These are phyloP conservation scores for Micractinium sp. DNA, from an alignment of 139 green algal genomes.

Conservation along the genomic window DNA sequence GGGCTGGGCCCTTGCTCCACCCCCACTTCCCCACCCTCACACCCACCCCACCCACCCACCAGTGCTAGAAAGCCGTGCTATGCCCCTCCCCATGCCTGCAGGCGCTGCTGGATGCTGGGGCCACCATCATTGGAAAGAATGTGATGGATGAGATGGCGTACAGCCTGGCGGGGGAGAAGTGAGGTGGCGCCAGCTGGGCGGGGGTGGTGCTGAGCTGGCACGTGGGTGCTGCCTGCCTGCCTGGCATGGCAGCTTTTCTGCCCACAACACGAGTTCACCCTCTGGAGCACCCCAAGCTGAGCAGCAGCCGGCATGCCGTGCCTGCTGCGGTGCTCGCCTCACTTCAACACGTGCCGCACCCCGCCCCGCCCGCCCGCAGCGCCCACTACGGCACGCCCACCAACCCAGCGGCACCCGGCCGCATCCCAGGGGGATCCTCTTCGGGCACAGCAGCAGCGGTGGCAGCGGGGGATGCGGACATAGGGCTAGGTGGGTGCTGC, in stretches of 20 bases:
- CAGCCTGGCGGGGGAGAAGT: constrained; percentile 68
- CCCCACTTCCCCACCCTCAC: too few relatives aligned
- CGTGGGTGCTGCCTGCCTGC: background rate
- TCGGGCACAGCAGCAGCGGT: constrained; percentile 89
- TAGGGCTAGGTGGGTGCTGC: constrained; percentile 69
- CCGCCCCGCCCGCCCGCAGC: constrained; percentile 56
- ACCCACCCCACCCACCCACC: too few relatives aligned
- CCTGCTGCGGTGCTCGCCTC: too few relatives aligned
- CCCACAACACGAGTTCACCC: too few relatives aligned
- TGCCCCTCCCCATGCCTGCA: constrained; percentile 16
- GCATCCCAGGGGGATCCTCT: constrained; percentile 90
- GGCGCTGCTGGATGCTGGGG: constrained; percentile 80
- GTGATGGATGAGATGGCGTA: constrained; percentile 95
- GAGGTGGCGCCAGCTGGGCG: too few relatives aligned
- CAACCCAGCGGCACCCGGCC: constrained; percentile 83
- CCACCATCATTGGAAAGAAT: constrained; percentile 75
- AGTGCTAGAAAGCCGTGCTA: too few relatives aligned
- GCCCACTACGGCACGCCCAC: constrained; percentile 88
- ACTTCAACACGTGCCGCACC: background rate
- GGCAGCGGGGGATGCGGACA: constrained; percentile 73
- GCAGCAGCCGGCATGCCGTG: too few relatives aligned
- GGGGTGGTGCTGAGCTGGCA: background rate
- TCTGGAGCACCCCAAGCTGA: too few relatives aligned
- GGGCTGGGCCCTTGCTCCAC: too few relatives aligned
- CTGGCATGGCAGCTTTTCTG: background rate